Evolutionary conservation across 768 basidiomycete species (phyloP).

Genomic region (Boletales sp.): DNA sequence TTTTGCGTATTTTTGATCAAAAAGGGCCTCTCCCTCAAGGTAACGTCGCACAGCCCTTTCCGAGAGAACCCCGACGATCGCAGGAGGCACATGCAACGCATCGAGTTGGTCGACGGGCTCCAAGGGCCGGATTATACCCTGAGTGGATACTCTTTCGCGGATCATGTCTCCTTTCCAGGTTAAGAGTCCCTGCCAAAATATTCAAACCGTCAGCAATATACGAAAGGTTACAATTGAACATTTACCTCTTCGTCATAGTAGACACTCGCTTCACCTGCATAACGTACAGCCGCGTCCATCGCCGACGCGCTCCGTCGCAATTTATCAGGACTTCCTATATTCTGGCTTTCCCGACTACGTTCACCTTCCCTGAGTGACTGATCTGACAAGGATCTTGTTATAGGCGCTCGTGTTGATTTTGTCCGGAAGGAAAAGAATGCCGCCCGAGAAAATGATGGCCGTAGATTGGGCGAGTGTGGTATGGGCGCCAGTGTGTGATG

Average conservation of each 20-base stretch:
- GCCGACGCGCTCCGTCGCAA: constrained; percentile 12
- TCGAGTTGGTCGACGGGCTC: constrained; percentile 66
- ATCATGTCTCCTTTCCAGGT: constrained; percentile 67
- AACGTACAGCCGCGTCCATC: constrained; percentile 16
- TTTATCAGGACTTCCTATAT: constrained; percentile 20
- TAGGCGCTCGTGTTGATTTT: constrained; percentile 10
- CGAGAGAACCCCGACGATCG: constrained; percentile 70
- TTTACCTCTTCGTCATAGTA: constrained; percentile 52
- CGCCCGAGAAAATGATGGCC: constrained; percentile 11
- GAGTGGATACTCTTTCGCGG: constrained; percentile 82
- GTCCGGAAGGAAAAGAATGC: constrained; percentile 12
- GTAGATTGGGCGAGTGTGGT: background rate
- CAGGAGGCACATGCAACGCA: constrained; percentile 60
- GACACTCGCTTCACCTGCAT: constrained; percentile 60
- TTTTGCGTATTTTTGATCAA: constrained; percentile 65
- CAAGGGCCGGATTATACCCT: constrained; percentile 77
- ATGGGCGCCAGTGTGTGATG: background rate
- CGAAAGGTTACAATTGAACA: background rate
- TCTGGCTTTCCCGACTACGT: constrained; percentile 10
- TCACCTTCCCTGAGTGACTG: constrained; percentile 1
- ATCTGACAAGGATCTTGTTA: constrained; percentile 18
- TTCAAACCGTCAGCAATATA: constrained; percentile 1
- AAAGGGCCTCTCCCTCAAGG: constrained; percentile 53
- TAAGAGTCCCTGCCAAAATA: constrained; percentile 29
- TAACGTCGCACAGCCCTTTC: constrained; percentile 79